Evolutionary conservation across 2,329 filamentous ascomycete genomes (phyloP).

Genomic region (Trichoderma pleuroti): DNA sequence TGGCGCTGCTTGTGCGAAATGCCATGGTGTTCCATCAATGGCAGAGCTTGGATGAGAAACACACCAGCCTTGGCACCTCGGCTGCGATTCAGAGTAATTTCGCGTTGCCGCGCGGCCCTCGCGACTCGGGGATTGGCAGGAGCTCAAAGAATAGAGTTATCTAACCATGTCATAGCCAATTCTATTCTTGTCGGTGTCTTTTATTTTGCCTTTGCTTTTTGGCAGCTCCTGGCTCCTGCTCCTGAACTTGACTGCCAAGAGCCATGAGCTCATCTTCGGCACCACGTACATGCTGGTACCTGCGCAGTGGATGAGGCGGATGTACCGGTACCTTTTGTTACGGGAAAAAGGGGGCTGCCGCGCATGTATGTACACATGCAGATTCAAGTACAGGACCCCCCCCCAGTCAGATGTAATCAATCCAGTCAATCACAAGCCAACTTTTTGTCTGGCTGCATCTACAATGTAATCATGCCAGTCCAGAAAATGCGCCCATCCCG

Average conservation of each 20-base stretch:
- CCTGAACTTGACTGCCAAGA: background rate
- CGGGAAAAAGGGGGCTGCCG: background rate
- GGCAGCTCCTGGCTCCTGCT: background rate
- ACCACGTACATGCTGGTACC: background rate
- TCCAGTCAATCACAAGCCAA: background rate
- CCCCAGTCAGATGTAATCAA: no score
- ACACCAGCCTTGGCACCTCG: conserved; percentile 14
- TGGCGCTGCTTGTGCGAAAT: background rate
- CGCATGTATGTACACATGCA: no score
- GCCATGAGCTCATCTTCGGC: background rate
- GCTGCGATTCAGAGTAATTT: conserved; percentile 16
- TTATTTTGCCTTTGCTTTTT: background rate
- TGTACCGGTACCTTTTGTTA: background rate
- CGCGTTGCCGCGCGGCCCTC: conserved; percentile 3
- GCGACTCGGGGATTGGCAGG: background rate
- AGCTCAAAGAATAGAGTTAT: conserved; percentile 1
- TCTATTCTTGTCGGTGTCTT: background rate
- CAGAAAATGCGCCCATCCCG: conserved; percentile 8
- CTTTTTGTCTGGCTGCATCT: background rate
- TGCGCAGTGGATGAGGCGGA: no score
- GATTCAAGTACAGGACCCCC: no score
- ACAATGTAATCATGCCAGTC: background rate
- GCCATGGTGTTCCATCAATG: background rate
- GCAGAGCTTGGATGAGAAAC: background rate
- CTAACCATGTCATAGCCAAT: background rate